Conservation (phyloP, 306 rosid genomes). For the Mimosa bimucronata region DNA sequence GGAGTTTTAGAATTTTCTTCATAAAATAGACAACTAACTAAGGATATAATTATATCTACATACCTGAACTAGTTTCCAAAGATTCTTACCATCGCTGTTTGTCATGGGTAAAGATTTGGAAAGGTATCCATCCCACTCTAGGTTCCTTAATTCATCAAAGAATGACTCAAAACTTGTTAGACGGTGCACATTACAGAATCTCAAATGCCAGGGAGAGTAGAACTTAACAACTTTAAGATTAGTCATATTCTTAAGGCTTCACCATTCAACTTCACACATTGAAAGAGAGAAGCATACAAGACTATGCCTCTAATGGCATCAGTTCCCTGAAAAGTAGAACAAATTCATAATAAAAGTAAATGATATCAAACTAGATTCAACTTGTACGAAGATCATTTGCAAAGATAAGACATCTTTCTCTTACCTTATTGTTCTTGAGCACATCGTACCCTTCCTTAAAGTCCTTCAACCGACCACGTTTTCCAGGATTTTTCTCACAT, state of each 20-base stretch:
- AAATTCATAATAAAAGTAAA: background rate
- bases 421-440: constrained; percentile 22
- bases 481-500: background rate
- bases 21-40: background rate
- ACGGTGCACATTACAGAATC: background rate
- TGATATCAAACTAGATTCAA: background rate
- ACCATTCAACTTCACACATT: background rate
- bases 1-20: background rate
- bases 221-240: constrained; percentile 31
- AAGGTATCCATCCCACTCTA: constrained; percentile 7
- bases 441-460: background rate
- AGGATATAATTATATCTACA: background rate
- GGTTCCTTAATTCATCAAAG: background rate
- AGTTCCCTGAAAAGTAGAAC: background rate
- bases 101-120: background rate
- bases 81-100: background rate
- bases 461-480: constrained; percentile 15
- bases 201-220: background rate
- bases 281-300: background rate
- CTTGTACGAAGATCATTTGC: background rate
- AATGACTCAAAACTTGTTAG: constrained; percentile 20
- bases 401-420: background rate
- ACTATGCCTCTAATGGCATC: constrained; percentile 3
- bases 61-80: background rate
- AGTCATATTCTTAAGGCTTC: constrained; percentile 32